phyloP scores from a whole-genome alignment of 768 basidiomycete species.

The Mycena maculata region DNA sequence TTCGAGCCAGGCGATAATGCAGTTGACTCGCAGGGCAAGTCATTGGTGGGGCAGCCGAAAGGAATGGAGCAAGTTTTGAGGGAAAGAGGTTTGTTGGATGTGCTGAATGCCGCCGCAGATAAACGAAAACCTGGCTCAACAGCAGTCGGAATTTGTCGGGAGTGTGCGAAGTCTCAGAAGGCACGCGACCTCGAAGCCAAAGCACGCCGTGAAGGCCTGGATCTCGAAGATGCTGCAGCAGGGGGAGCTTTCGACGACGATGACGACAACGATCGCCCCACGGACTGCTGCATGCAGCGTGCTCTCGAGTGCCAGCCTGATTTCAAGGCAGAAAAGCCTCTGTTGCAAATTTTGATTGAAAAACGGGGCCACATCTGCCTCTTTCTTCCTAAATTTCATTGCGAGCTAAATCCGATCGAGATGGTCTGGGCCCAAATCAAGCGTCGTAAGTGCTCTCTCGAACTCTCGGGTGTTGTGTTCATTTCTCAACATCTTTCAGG shows the following conservation, averaged over 20 bases:
- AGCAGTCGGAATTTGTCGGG: constrained; percentile 29
- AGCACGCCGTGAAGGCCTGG: constrained; percentile 23
- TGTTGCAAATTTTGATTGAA: constrained; percentile 36
- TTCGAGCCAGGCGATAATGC: constrained; percentile 22
- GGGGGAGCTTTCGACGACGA: constrained; percentile 24
- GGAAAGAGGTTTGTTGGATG: constrained; percentile 28
- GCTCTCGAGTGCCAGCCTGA: constrained; percentile 35
- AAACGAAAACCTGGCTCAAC: constrained; percentile 17
- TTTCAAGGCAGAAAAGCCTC: constrained; percentile 36
- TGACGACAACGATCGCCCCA: constrained; percentile 15
- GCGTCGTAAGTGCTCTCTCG: constrained; percentile 27
- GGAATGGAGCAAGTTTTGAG: constrained; percentile 36
- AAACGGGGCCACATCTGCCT: constrained; percentile 39
- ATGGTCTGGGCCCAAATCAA: constrained; percentile 44
- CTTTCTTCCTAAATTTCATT: constrained; percentile 26
- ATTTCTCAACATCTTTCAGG: constrained; percentile 24
- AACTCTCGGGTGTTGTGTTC: constrained; percentile 18
- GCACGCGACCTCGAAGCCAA: constrained; percentile 32
- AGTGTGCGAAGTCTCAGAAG: constrained; percentile 34
- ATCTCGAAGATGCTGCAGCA: constrained; percentile 22
- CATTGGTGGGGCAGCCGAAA: constrained; percentile 31
- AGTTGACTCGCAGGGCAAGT: constrained; percentile 27
- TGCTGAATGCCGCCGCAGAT: constrained; percentile 16
- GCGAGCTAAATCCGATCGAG: constrained; percentile 41
- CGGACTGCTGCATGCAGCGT: constrained; percentile 38